Percentiles rank a stretch among this genome's conserved stretches.
Evolutionary conservation across 176 grass and related monocot species (phyloP).

Genomic region (Typha latifolia): DNA sequence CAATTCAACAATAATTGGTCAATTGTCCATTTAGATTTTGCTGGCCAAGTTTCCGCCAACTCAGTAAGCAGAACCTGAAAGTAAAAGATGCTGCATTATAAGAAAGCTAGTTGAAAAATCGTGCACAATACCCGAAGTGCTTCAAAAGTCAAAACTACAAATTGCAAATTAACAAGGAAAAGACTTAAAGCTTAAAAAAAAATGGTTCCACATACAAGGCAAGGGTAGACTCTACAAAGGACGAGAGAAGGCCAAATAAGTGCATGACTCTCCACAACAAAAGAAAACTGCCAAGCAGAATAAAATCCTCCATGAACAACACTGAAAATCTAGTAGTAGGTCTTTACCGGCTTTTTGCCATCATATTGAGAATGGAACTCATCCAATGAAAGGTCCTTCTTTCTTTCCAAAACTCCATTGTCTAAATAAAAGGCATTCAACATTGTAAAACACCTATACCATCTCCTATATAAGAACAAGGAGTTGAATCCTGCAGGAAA

Average conservation of each 20-base stretch:
- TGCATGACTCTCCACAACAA: neutral
- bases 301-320: too few relatives aligned
- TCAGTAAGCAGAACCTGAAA: constrained; percentile 69
- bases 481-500: constrained; percentile 72
- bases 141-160: neutral
- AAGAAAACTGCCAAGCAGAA: neutral
- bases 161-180: constrained; percentile 5
- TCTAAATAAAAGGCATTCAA: constrained; percentile 70
- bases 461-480: constrained; percentile 77
- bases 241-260: neutral
- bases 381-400: constrained; percentile 52
- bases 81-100: constrained; percentile 12
- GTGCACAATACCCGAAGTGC: constrained; percentile 11
- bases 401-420: constrained; percentile 61
- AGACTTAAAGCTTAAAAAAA: constrained; percentile 1
- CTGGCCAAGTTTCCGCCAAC: constrained; percentile 69
- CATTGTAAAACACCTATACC: constrained; percentile 82
- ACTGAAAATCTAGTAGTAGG: neutral
- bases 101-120: constrained; percentile 10
- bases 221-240: neutral
- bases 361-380: constrained; percentile 77
- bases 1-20: constrained; percentile 52
- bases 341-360: constrained; percentile 61
- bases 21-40: constrained; percentile 79
- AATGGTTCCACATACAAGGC: neutral